These are phyloP conservation scores for Lachancea lanzarotensis DNA, from an alignment of 805 yeast genomes.

Conservation along the genomic window DNA sequence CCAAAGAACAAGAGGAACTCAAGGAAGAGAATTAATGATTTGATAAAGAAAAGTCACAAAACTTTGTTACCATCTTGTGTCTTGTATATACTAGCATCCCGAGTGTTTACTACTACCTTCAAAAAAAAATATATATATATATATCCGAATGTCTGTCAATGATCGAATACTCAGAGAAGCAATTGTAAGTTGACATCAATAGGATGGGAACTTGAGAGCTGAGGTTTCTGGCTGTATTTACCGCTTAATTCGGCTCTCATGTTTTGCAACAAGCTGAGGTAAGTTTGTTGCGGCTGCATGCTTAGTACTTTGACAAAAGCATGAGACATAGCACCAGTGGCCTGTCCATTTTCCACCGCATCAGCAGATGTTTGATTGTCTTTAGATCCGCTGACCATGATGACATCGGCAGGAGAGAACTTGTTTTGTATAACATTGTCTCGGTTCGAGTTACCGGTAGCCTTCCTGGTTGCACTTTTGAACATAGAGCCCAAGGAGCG, in stretches of 20 bases:
- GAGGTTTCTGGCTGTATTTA: slow-evolving; percentile 78
- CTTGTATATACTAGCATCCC: slow-evolving; percentile 7
- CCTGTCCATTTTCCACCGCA: slow-evolving; percentile 60
- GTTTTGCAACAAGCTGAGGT: slow-evolving; percentile 60
- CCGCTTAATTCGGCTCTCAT: slow-evolving; percentile 57
- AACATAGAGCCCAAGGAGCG: slow-evolving; percentile 40
- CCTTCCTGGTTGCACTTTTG: slow-evolving; percentile 34
- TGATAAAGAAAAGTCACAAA: neutral
- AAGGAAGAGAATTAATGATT: slow-evolving; percentile 10
- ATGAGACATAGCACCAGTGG: slow-evolving; percentile 83
- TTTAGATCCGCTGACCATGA: slow-evolving; percentile 73
- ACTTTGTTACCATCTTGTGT: neutral
- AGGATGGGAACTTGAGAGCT: slow-evolving; percentile 75
- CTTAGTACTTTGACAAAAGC: slow-evolving; percentile 63
- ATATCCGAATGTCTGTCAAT: neutral
- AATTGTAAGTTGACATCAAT: slow-evolving; percentile 55
- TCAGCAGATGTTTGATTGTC: slow-evolving; percentile 83
- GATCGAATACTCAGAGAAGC: slow-evolving; percentile 30
- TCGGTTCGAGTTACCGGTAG: slow-evolving; percentile 34
- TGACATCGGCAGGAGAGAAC: slow-evolving; percentile 70
- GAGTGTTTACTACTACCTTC: neutral
- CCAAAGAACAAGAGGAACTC: slow-evolving; percentile 24
- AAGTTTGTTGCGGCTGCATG: slow-evolving; percentile 59
- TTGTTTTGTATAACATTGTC: slow-evolving; percentile 48
- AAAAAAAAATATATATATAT: neutral